Evolutionary conservation across 768 basidiomycete genomes (phyloP).

Genomic region (Termitomyces bulborhizus): DNA sequence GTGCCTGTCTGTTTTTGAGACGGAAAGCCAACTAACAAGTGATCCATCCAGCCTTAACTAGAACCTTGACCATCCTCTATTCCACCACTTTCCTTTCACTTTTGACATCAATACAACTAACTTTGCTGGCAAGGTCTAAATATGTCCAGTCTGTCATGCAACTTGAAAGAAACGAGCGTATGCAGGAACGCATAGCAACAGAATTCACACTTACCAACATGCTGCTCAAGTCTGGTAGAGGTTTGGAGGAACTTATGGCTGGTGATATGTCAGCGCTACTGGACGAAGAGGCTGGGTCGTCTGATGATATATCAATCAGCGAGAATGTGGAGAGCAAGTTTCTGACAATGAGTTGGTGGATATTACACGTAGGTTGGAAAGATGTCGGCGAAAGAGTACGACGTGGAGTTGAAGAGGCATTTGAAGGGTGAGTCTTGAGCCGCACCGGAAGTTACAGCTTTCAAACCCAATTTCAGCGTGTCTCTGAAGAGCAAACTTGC

Average conservation of each 20-base stretch:
- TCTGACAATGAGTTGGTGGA: conserved; percentile 89
- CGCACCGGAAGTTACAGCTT: neutral
- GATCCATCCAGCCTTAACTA: conserved; percentile 63
- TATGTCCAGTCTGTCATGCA: conserved; percentile 68
- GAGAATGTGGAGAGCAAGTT: conserved; percentile 76
- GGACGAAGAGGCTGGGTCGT: conserved; percentile 17
- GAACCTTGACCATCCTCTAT: conserved; percentile 83
- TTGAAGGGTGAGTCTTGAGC: conserved; percentile 60
- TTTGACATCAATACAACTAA: conserved; percentile 84
- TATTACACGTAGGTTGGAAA: conserved; percentile 89
- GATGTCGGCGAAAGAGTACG: conserved; percentile 70
- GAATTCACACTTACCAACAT: conserved; percentile 33
- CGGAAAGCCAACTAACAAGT: neutral
- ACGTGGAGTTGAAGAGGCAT: conserved; percentile 73
- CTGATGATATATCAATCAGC: conserved; percentile 27
- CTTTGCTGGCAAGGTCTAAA: conserved; percentile 73
- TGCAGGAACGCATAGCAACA: conserved; percentile 37
- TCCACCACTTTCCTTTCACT: conserved; percentile 79
- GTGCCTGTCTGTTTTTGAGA: conserved; percentile 15
- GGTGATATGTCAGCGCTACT: conserved; percentile 15
- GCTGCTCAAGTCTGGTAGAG: conserved; percentile 21
- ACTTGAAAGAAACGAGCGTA: conserved; percentile 52
- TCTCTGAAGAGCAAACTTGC: conserved; percentile 76
- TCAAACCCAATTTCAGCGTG: conserved; percentile 42
- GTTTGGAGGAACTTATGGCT: conserved; percentile 19